These are phyloP conservation scores for Phytophthora pini DNA, from an alignment of 352 stramenopile genomes.

Conservation along the genomic window DNA sequence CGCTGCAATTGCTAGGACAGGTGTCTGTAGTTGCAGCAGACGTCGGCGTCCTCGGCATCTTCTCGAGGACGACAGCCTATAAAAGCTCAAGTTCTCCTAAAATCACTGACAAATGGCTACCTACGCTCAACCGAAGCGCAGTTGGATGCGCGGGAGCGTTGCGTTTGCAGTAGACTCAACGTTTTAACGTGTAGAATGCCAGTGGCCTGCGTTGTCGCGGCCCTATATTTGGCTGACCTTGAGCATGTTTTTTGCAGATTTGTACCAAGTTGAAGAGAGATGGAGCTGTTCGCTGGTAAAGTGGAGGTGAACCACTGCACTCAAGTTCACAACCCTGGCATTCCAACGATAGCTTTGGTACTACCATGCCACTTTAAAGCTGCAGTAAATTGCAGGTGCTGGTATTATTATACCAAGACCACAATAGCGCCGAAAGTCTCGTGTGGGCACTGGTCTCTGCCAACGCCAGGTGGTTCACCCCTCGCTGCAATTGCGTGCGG, in stretches of 20 bases:
- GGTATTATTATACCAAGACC: slow-evolving; percentile 36
- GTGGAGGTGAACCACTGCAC: slow-evolving; percentile 5
- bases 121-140: slow-evolving; percentile 3
- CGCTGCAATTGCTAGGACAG: slow-evolving; percentile 12
- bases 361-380: slow-evolving; percentile 15
- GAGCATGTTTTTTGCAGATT: slow-evolving; percentile 7
- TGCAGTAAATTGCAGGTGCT: slow-evolving; percentile 2
- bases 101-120: slow-evolving; percentile 23
- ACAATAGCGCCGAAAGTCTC: slow-evolving; percentile 26
- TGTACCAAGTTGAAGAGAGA: slow-evolving; percentile 15
- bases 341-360: not conserved
- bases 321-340: not conserved
- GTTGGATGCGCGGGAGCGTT: slow-evolving; percentile 20
- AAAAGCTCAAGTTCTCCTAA: slow-evolving; percentile 16
- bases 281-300: slow-evolving; percentile 10
- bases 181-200: slow-evolving; percentile 47
- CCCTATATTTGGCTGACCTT: slow-evolving; percentile 12
- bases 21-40: slow-evolving; percentile 7
- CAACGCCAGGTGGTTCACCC: slow-evolving; percentile 37
- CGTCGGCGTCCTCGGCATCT: slow-evolving; percentile 19
- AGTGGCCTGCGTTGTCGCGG: slow-evolving; percentile 8
- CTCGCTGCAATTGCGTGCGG: slow-evolving; percentile 44
- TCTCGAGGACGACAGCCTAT: slow-evolving; percentile 29
- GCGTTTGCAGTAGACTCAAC: slow-evolving; percentile 27
- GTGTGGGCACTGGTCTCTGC: slow-evolving; percentile 25